Evolutionary conservation across 345 rosid genomes (phyloP).

Genomic region (Carallia brachiata): DNA sequence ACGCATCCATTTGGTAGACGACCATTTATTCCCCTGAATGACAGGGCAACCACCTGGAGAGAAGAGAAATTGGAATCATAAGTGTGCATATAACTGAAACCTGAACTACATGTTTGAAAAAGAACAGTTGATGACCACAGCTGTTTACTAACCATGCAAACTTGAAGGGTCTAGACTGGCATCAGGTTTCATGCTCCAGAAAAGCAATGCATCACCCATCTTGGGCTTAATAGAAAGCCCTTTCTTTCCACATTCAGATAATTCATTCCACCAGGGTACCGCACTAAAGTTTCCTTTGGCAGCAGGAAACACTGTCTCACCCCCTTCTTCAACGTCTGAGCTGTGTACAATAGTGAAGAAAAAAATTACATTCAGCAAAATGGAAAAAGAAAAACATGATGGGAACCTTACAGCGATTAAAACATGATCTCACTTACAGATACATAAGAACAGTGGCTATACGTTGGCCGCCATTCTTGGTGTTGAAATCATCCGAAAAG

Average conservation of each 20-base stretch:
- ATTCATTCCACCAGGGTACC: constrained; percentile 88
- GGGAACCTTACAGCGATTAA: background rate
- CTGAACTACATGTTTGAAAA: background rate
- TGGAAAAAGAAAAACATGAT: background rate
- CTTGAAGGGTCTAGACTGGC: constrained; percentile 74
- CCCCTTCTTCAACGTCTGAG: constrained; percentile 97
- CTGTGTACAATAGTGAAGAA: constrained; percentile 42
- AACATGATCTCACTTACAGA: constrained; percentile 54
- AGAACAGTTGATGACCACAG: background rate
- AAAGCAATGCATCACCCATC: constrained; percentile 96
- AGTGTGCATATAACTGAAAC: constrained; percentile 2
- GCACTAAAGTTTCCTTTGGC: constrained; percentile 80
- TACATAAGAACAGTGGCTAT: constrained; percentile 95
- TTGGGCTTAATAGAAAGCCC: constrained; percentile 90
- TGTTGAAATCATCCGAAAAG: constrained; percentile 79
- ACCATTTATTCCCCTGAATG: constrained; percentile 93
- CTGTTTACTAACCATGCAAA: constrained; percentile 70
- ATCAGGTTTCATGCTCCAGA: constrained; percentile 98
- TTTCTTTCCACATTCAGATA: constrained; percentile 79
- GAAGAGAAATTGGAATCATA: constrained; percentile 10
- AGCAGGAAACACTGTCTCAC: constrained; percentile 89
- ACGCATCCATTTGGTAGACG: constrained; percentile 93
- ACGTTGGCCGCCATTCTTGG: constrained; percentile 92
- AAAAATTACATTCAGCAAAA: constrained; percentile 12
- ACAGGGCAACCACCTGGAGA: constrained; percentile 88